These are phyloP conservation scores for Aquilaria malaccensis DNA, from an alignment of 345 rosid genomes.

Conservation along the genomic window DNA sequence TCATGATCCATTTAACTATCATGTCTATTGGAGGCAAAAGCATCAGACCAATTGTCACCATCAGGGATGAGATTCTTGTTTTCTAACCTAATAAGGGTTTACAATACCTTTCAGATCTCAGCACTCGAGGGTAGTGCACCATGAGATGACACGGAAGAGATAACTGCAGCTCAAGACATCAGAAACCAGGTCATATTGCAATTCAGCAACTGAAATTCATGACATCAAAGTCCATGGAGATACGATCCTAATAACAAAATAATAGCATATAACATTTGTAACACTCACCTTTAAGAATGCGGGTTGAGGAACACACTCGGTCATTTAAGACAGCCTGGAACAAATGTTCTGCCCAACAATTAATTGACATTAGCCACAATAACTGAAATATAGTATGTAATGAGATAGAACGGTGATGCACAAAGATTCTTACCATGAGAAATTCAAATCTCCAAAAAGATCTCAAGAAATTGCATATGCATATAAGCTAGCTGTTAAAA, in stretches of 20 bases:
- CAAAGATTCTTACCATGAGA: slow-evolving; percentile 26
- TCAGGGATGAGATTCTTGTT: too few relatives aligned
- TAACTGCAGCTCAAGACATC: slow-evolving; percentile 27
- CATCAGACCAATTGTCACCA: too few relatives aligned
- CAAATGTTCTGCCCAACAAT: slow-evolving; percentile 23
- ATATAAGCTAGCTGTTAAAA: slow-evolving; percentile 49
- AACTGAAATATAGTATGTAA: neutral
- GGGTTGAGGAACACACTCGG: slow-evolving; percentile 18
- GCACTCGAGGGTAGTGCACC: slow-evolving; percentile 10
- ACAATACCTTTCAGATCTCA: slow-evolving; percentile 32
- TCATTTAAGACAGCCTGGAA: slow-evolving; percentile 19
- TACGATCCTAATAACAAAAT: neutral
- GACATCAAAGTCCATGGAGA: slow-evolving; percentile 7
- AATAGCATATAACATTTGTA: neutral
- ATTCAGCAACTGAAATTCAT: slow-evolving; percentile 20
- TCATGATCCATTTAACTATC: too few relatives aligned
- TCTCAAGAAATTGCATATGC: slow-evolving; percentile 54
- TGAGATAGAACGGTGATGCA: neutral
- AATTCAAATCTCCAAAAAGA: slow-evolving; percentile 16
- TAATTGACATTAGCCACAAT: neutral
- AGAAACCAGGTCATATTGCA: slow-evolving; percentile 16
- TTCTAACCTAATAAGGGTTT: too few relatives aligned
- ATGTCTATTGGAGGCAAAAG: too few relatives aligned
- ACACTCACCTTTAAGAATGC: slow-evolving; percentile 18
- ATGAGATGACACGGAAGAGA: slow-evolving; percentile 11